A percentile compares a stretch with the other conserved stretches of the same genome.
These are phyloP conservation scores for Kodamaea alishanica DNA, from an alignment of 1,139 yeast genomes.

Conservation along the genomic window DNA sequence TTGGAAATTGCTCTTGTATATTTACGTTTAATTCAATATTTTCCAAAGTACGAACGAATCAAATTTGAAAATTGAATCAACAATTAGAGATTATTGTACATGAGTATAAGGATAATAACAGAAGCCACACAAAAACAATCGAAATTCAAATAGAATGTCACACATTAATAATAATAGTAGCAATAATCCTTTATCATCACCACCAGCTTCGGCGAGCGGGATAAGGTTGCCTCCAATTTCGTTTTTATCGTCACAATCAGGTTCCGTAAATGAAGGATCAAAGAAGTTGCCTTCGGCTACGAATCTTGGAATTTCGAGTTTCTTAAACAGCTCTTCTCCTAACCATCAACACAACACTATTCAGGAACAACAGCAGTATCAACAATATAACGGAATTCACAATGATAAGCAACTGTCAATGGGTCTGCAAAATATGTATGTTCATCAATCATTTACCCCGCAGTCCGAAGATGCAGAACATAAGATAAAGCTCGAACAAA, in stretches of 20 bases:
- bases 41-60: no score
- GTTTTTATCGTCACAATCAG: conserved; percentile 20
- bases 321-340: conserved; percentile 12
- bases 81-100: no score
- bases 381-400: neutral
- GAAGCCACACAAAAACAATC: no score
- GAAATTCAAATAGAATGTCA: conserved; percentile 3
- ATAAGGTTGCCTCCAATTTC: conserved; percentile 30
- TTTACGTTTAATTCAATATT: no score
- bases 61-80: no score
- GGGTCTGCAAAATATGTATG: no score
- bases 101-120: no score
- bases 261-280: conserved; percentile 8
- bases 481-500: no score
- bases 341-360: conserved; percentile 11
- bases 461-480: no score
- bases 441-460: no score
- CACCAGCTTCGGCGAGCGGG: conserved; percentile 8
- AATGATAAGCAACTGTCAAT: no score
- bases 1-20: neutral
- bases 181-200: neutral
- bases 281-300: conserved; percentile 19
- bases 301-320: conserved; percentile 20
- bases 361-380: conserved; percentile 5
- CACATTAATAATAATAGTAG: neutral